These are phyloP conservation scores for Plasmopara halstedii DNA, from an alignment of 352 stramenopile genomes.

Conservation along the genomic window DNA sequence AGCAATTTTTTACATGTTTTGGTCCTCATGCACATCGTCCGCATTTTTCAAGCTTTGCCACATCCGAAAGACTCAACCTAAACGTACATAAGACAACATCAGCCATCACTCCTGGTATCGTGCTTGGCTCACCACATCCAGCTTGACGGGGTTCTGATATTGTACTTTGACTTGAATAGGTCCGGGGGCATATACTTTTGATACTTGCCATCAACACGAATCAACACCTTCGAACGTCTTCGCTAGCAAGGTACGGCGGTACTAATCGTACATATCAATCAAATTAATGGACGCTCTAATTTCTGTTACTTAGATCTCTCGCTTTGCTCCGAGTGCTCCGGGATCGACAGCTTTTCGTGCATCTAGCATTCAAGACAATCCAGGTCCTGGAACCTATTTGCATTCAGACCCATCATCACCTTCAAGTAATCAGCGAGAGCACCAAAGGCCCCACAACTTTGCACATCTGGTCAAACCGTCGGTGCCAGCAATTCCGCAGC, in stretches of 20 bases:
- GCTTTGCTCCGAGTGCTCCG: constrained; percentile 62
- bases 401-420: constrained; percentile 15
- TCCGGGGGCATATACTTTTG: constrained; percentile 47
- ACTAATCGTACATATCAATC: background rate
- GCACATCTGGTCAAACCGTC: constrained; percentile 45
- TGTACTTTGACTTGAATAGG: constrained; percentile 19
- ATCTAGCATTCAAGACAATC: constrained; percentile 69
- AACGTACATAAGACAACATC: constrained; percentile 77
- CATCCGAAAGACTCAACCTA: constrained; percentile 61
- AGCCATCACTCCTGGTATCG: constrained; percentile 51
- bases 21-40: constrained; percentile 18
- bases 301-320: constrained; percentile 34
- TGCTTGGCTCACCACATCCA: background rate
- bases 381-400: constrained; percentile 49
- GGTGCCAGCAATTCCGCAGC: constrained; percentile 59
- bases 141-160: background rate
- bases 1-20: constrained; percentile 49
- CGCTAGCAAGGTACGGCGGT: constrained; percentile 48
- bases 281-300: background rate
- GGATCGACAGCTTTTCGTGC: constrained; percentile 59
- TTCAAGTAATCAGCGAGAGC: constrained; percentile 19
- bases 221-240: constrained; percentile 50
- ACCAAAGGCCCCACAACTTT: constrained; percentile 27
- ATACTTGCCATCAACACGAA: constrained; percentile 5
- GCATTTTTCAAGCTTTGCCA: constrained; percentile 62